Conservation (phyloP, 2,329 filamentous ascomycete genomes). For the Corinectria fuckeliana region DNA sequence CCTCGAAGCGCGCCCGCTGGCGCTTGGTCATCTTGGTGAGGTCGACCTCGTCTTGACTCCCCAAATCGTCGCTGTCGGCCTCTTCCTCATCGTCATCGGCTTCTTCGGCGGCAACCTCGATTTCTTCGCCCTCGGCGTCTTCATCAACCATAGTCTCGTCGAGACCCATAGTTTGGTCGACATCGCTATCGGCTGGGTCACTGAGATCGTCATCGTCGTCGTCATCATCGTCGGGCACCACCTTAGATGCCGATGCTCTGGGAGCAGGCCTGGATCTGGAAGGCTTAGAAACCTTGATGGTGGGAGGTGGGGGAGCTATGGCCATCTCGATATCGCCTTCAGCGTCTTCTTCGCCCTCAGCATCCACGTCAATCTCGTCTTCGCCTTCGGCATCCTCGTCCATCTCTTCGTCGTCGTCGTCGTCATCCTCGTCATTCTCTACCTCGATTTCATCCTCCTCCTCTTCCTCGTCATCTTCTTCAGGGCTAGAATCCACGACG, state of each 20-base stretch:
- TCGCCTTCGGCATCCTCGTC: slow-evolving; percentile 50
- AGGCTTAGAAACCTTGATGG: slow-evolving; percentile 58
- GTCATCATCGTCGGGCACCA: slow-evolving; percentile 50
- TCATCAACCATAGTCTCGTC: slow-evolving; percentile 56
- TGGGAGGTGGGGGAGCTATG: slow-evolving; percentile 43
- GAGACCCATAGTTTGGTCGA: slow-evolving; percentile 47
- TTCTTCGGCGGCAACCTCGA: slow-evolving; percentile 50
- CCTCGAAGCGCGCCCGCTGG: slow-evolving; percentile 65
- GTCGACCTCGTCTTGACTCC: slow-evolving; percentile 59
- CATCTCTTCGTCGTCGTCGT: slow-evolving; percentile 49
- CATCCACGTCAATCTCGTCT: slow-evolving; percentile 49
- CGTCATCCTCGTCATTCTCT: slow-evolving; percentile 51
- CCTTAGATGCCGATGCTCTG: slow-evolving; percentile 43
- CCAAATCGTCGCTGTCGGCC: slow-evolving; percentile 52
- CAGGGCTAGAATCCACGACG: slow-evolving; percentile 61
- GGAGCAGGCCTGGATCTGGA: slow-evolving; percentile 46
- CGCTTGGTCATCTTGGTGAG: slow-evolving; percentile 67
- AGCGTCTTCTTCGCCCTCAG: slow-evolving; percentile 53
- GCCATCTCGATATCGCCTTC: slow-evolving; percentile 57
- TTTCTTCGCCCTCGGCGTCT: slow-evolving; percentile 56
- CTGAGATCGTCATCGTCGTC: slow-evolving; percentile 60
- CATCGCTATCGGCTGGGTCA: slow-evolving; percentile 59
- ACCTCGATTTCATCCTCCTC: slow-evolving; percentile 47
- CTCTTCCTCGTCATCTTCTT: slow-evolving; percentile 53
- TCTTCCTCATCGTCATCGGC: slow-evolving; percentile 51